Percentiles rank a stretch among this genome's conserved stretches.
These are phyloP conservation scores for Scheffersomyces quercinus DNA, from an alignment of 1,139 yeast genomes.

Conservation along the genomic window DNA sequence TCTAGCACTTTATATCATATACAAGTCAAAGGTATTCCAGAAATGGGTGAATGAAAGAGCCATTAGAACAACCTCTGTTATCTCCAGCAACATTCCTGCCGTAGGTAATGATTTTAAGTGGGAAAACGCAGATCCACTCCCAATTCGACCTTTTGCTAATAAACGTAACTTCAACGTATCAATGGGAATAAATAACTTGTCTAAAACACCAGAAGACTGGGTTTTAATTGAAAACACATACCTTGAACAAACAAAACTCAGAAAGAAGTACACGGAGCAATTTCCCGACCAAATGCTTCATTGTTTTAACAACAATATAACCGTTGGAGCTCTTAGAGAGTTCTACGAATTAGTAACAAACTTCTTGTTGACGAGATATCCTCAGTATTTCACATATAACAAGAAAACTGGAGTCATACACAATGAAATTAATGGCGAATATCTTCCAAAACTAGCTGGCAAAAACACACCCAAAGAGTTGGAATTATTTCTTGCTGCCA, in stretches of 20 bases:
- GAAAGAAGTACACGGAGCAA: conserved; percentile 19
- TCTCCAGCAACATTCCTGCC: conserved; percentile 6
- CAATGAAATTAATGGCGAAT: conserved; percentile 31
- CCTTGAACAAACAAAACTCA: conserved; percentile 20
- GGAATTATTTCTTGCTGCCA: conserved; percentile 24
- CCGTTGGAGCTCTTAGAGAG: conserved; percentile 32
- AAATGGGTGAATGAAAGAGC: not conserved
- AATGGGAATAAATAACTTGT: conserved; percentile 37
- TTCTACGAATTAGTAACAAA: conserved; percentile 29
- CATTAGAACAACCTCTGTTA: not conserved
- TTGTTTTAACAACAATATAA: conserved; percentile 17
- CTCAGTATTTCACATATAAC: conserved; percentile 27
- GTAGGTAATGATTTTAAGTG: conserved; percentile 8
- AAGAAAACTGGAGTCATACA: conserved; percentile 14
- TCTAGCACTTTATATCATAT: not conserved
- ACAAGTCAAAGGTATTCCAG: not conserved
- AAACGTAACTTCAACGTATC: conserved; percentile 38
- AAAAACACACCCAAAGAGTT: conserved; percentile 19
- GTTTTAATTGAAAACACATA: conserved; percentile 40
- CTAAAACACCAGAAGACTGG: conserved; percentile 36
- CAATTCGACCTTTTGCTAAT: conserved; percentile 15
- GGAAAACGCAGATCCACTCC: conserved; percentile 11
- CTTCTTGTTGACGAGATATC: conserved; percentile 34
- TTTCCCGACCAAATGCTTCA: conserved; percentile 25
- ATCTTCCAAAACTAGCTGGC: conserved; percentile 23